Evolutionary conservation across 352 stramenopile species (phyloP).

Genomic region (Pythium brachiatum): DNA sequence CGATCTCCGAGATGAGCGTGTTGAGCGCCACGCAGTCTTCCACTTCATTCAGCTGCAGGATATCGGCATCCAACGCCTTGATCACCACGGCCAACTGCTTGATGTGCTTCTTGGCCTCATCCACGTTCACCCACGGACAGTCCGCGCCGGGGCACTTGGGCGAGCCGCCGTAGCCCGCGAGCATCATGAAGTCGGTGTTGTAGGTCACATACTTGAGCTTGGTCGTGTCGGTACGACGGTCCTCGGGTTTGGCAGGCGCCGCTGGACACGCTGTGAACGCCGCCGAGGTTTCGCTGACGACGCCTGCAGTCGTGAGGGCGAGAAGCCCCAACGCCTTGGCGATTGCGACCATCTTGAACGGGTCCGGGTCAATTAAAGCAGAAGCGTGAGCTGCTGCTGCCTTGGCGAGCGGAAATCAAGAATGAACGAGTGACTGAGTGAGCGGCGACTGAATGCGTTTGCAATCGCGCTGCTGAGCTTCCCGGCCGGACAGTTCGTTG

Average conservation of each 20-base stretch:
- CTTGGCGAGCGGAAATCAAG: neutral
- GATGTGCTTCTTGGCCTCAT: slow-evolving; percentile 25
- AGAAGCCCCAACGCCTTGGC: slow-evolving; percentile 1
- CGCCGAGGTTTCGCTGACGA: neutral
- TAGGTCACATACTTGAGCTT: slow-evolving; percentile 35
- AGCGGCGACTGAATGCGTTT: neutral
- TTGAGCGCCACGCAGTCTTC: slow-evolving; percentile 24
- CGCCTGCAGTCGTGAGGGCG: neutral
- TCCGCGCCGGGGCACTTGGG: slow-evolving; percentile 22
- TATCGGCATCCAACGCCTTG: slow-evolving; percentile 27
- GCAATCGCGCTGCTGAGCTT: too few relatives aligned
- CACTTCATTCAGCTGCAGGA: slow-evolving; percentile 34
- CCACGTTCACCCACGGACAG: slow-evolving; percentile 27
- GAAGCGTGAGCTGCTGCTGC: too few relatives aligned
- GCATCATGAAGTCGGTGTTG: slow-evolving; percentile 33
- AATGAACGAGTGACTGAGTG: neutral
- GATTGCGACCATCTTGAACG: slow-evolving; percentile 12
- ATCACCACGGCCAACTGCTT: slow-evolving; percentile 26
- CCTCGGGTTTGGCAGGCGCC: slow-evolving; percentile 26
- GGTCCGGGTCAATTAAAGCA: too few relatives aligned
- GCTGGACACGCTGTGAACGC: slow-evolving; percentile 24
- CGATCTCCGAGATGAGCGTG: slow-evolving; percentile 15
- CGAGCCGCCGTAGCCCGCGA: slow-evolving; percentile 20
- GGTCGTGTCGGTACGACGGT: slow-evolving; percentile 30
- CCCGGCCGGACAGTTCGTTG: too few relatives aligned